Evolutionary conservation across 768 basidiomycete genomes (phyloP), one percentile per base, ranked within the genome.

Genomic region (Coprinopsis cinerea): DNA sequence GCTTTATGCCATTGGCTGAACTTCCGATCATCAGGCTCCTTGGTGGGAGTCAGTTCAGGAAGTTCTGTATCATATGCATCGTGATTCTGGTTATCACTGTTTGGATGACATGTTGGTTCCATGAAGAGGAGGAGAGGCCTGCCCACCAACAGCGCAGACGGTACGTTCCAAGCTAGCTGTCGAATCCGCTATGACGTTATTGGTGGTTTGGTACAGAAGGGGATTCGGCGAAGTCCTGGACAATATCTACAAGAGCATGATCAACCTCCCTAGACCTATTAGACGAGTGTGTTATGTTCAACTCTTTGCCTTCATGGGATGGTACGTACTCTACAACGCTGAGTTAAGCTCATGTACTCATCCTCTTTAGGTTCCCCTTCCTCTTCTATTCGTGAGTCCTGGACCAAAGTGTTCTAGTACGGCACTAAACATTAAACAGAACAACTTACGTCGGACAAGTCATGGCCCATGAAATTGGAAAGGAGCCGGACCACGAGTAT

Each of bases 261-360:
- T 78, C 36, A 82, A 81, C 42, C 77, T 97, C 39, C 94, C 94
- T 0, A 81, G 78, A 55, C 85, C 92, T 11, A 84, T 97, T 37
- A 81, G 83, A 44, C 79, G 89, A 23, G 94, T 97, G 10, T 97
- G 94, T 63, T 83, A 85, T 59, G 93, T 96, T 2, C 94, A 97
- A 61, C 67, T 97, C 15, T 94, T 91, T 62, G 93, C 94, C 1
- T 97, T 95, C 64, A 95, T 95, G 91, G 92, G 91, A 56, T 97
- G 94, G 90, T 86, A 68, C 17, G 35, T 44, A 18, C 23, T 20
- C 40, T 35, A 15, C 26, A 42, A 5, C 23, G 28, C 20, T 15
- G 4, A 24, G n/a, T 18, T 5, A 32, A 49, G 35, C 34, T 59
- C 11, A 44, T 20, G 42, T 45, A 57, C 18, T 35, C 17, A 46